Percentiles rank a stretch among this genome's conserved stretches.
phyloP scores from a whole-genome alignment of 2,329 filamentous ascomycete species.

The Claviceps monticola region DNA sequence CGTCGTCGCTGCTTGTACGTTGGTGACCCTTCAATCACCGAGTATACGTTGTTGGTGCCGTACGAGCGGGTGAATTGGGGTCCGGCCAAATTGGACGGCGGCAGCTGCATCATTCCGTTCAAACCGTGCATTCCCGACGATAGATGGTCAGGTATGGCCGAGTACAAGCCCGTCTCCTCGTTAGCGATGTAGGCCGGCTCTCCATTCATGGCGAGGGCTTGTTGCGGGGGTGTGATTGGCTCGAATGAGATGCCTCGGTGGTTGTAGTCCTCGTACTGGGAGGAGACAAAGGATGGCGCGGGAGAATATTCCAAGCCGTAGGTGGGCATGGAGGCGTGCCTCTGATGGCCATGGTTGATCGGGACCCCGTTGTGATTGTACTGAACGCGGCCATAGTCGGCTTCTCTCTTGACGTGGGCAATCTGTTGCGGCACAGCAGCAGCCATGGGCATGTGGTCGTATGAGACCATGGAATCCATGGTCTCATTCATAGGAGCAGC shows the following conservation, averaged over 20 bases:
- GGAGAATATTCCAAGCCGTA: conserved; percentile 94
- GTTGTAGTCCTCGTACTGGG: conserved; percentile 96
- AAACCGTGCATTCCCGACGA: conserved; percentile 54
- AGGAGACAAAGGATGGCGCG: conserved; percentile 95
- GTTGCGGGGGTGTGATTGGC: conserved; percentile 89
- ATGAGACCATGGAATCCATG: conserved; percentile 62
- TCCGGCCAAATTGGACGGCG: conserved; percentile 69
- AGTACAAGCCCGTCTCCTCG: conserved; percentile 92
- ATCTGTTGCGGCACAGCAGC: conserved; percentile 52
- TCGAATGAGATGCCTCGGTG: conserved; percentile 92
- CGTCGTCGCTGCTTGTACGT: conserved; percentile 96
- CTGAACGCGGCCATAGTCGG: conserved; percentile 67
- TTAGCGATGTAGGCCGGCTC: conserved; percentile 97
- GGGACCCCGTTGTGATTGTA: conserved; percentile 90
- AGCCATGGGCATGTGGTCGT: conserved; percentile 56
- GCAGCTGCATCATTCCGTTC: conserved; percentile 82
- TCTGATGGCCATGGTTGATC: conserved; percentile 69
- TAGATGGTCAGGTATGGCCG: conserved; percentile 80
- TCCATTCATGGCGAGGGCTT: conserved; percentile 63
- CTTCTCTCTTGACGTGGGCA: conserved; percentile 71
- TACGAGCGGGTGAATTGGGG: conserved; percentile 68
- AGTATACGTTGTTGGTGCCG: conserved; percentile 68
- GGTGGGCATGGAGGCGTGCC: conserved; percentile 95
- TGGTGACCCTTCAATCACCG: conserved; percentile 91
- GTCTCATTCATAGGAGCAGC: conserved; percentile 44